Base-by-base conservation (phyloP, 2,329 filamentous ascomycete genomes). In the Fusarium chuoi region DNA sequence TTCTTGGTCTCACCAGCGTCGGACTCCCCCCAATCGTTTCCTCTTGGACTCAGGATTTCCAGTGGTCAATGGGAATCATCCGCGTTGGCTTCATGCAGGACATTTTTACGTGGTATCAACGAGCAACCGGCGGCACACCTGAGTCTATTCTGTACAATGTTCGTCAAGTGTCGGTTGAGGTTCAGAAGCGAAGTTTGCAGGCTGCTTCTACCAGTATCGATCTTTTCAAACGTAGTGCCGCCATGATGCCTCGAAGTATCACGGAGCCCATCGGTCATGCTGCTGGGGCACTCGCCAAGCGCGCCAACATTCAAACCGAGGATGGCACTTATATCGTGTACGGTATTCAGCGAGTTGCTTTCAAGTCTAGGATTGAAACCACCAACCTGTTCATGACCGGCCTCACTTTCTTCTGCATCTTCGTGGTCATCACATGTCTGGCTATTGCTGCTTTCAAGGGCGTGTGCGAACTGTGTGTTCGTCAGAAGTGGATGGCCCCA, bases 11-110 rank as follows among this genome's bases (percentile, higher is more conserved):
- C 83, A 94, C 92, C 61, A 90, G 92, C 26, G 92, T 98, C 20
- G 87, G 88, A 51, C 89, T 98, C 61, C 96, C 96, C 15, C 96
- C 96, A 1, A 93, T 98, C 70, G 96, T 97, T 61, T 89, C 93
- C 78, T 89, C 95, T 0, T 98, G 96, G 96, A 98, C 95, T 4
- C 95, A 98, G 84, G 96, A 98, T 84, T 98, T 98, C 85, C 93
- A 97, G 81, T 98, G 96, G 96, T 97, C 93, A 79, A 96, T 98
- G 94, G 96, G 96, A 77, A 95, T 98, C 78, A 97, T 98, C 78
- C 89, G 90, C 58, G 88, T 98, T 46, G 87, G 87, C n/a, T 98
- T 97, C 82, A 89, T 98, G 84, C 94, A 98, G 85, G 87, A 87
- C 54, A 93, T 98, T 79, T 94, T 94, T 70, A 97, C 95, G 41